Percentiles rank a stretch among this genome's conserved stretches.
Conservation (phyloP, 495 filamentous ascomycete genomes). For the Talaromyces trachyspermus region DNA sequence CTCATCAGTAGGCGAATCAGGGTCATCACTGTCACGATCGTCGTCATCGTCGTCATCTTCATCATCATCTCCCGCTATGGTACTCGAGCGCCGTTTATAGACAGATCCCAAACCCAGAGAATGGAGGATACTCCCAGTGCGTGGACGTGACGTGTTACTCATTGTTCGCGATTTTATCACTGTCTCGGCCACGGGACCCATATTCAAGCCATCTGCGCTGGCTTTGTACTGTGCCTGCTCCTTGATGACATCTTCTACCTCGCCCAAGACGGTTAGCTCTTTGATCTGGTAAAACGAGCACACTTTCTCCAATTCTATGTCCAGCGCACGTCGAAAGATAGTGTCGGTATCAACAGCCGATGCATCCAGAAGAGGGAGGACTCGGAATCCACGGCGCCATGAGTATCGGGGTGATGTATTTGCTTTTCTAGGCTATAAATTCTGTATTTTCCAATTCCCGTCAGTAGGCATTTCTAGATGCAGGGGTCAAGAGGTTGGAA, state of each 20-base stretch:
- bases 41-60: slow-evolving; percentile 61
- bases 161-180: slow-evolving; percentile 33
- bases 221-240: slow-evolving; percentile 69
- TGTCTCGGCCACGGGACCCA: slow-evolving; percentile 45
- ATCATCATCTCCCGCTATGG: slow-evolving; percentile 42
- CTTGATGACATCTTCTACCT: slow-evolving; percentile 65
- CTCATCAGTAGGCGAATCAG: slow-evolving; percentile 18
- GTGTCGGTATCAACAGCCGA: slow-evolving; percentile 63
- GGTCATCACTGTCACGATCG: slow-evolving; percentile 51
- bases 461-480: slow-evolving; percentile 1
- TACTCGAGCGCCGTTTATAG: slow-evolving; percentile 42
- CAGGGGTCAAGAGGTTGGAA: slow-evolving; percentile 10
- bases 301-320: slow-evolving; percentile 89
- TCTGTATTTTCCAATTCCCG: slow-evolving; percentile 41
- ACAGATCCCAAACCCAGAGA: slow-evolving; percentile 31
- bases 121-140: slow-evolving; percentile 39
- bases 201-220: slow-evolving; percentile 50
- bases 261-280: slow-evolving; percentile 74
- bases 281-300: slow-evolving; percentile 83
- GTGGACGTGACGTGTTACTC: slow-evolving; percentile 33
- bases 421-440: slow-evolving; percentile 89
- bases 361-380: slow-evolving; percentile 69
- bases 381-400: slow-evolving; percentile 58
- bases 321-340: slow-evolving; percentile 71
- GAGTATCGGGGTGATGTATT: slow-evolving; percentile 46